These are phyloP conservation scores for Cryptococcus floricola DNA, from an alignment of 1,284 basidiomycete species.

Conservation along the genomic window DNA sequence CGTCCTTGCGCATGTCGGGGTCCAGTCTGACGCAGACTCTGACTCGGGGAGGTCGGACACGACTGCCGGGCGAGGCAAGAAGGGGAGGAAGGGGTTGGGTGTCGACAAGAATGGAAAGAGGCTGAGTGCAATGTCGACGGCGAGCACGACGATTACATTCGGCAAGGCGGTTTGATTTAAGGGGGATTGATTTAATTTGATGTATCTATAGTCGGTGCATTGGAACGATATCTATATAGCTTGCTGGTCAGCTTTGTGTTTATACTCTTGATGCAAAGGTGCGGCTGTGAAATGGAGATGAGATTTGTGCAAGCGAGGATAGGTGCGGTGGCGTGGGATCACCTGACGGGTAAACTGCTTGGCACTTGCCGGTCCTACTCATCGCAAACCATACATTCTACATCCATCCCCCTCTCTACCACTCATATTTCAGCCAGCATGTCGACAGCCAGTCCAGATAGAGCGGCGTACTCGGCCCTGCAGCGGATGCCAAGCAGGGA, in stretches of 20 bases:
- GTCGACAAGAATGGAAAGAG: neutral
- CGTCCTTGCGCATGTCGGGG: neutral
- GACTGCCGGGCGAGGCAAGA: neutral
- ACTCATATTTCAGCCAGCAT: neutral
- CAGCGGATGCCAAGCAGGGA: neutral
- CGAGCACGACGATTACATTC: neutral
- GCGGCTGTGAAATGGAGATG: neutral
- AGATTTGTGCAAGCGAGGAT: neutral
- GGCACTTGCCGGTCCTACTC: neutral
- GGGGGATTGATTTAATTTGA: neutral
- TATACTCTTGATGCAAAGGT: neutral
- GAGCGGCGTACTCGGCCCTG: neutral
- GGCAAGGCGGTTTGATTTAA: neutral
- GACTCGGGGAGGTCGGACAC: neutral
- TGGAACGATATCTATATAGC: neutral
- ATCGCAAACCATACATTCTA: neutral
- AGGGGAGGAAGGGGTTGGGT: neutral
- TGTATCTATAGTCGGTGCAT: too few relatives aligned
- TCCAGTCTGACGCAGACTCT: neutral
- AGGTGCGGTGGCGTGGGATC: neutral
- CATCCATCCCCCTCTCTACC: neutral
- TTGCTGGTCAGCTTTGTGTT: neutral
- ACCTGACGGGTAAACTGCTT: neutral
- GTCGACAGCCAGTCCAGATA: neutral
- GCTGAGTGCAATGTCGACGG: slow-evolving; percentile 1